Percentiles rank a stretch among this genome's conserved stretches.
These are phyloP conservation scores for Aspergillus sparsus DNA, from an alignment of 495 filamentous ascomycete genomes.

Conservation along the genomic window DNA sequence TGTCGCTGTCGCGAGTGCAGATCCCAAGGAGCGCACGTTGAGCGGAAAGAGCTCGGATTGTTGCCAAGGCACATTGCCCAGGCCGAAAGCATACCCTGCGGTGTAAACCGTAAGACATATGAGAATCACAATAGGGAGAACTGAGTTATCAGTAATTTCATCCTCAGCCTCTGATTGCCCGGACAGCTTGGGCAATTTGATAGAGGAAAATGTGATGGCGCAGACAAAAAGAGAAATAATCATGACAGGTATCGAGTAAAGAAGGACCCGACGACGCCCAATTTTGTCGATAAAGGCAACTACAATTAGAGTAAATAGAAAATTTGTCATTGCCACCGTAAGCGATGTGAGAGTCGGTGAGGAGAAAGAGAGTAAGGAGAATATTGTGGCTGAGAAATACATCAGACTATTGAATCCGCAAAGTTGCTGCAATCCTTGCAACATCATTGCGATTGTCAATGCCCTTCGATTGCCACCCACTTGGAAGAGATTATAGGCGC, in stretches of 20 bases:
- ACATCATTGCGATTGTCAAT: constrained; percentile 77
- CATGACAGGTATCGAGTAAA: constrained; percentile 88
- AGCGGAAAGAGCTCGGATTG: constrained; percentile 89
- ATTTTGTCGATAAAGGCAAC: constrained; percentile 78
- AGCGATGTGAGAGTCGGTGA: constrained; percentile 81
- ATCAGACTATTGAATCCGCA: constrained; percentile 93
- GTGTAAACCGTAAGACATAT: constrained; percentile 79
- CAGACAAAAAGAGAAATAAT: constrained; percentile 65
- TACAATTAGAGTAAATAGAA: constrained; percentile 74
- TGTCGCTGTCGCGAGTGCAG: constrained; percentile 77
- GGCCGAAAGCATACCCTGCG: constrained; percentile 79
- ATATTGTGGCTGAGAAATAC: constrained; percentile 95
- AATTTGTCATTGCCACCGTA: constrained; percentile 81
- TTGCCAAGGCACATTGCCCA: constrained; percentile 93
- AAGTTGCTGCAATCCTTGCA: constrained; percentile 87
- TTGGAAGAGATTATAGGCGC: constrained; percentile 56
- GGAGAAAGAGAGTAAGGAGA: constrained; percentile 74
- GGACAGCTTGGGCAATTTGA: constrained; percentile 38
- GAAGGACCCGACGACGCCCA: constrained; percentile 76
- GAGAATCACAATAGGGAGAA: constrained; percentile 57
- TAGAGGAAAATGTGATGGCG: constrained; percentile 63
- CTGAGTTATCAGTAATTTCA: constrained; percentile 11
- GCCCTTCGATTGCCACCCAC: constrained; percentile 72
- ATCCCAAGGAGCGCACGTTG: constrained; percentile 77
- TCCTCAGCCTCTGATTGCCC: constrained; percentile 21